Evolutionary conservation across 108 stramenopile genomes (phyloP).

Genomic region (Nitzschia sp.): DNA sequence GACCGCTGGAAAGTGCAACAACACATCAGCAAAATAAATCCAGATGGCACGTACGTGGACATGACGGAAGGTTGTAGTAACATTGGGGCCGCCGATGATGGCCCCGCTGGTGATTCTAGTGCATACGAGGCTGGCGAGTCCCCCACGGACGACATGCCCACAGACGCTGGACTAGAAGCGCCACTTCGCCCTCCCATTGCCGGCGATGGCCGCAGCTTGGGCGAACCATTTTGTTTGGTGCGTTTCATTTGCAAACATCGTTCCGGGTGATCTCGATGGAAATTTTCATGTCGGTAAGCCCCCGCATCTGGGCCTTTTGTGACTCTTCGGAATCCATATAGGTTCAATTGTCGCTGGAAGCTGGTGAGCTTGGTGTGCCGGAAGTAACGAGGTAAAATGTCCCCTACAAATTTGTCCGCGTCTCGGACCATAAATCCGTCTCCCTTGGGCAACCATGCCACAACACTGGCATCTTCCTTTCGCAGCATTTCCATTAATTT

Average conservation of each 20-base stretch:
- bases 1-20: not conserved
- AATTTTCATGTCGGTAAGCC: conserved; percentile 91
- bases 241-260: conserved; percentile 86
- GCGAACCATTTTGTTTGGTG: conserved; percentile 81
- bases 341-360: conserved; percentile 89
- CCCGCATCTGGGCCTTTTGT: conserved; percentile 91
- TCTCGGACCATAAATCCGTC: conserved; percentile 89
- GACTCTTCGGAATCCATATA: conserved; percentile 87
- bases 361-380: conserved; percentile 90
- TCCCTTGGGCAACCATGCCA: conserved; percentile 84
- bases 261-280: conserved; percentile 88
- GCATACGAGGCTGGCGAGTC: conserved; percentile 34
- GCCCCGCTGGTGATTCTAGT: conserved; percentile 25
- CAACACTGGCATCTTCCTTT: conserved; percentile 77
- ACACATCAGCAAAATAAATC: not conserved
- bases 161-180: conserved; percentile 18
- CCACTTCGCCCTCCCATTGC: conserved; percentile 30
- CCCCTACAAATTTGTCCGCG: conserved; percentile 72
- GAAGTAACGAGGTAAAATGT: conserved; percentile 85
- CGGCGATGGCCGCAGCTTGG: conserved; percentile 53
- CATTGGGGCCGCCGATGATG: conserved; percentile 2
- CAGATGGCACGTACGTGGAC: conserved; percentile 5
- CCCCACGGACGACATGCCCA: conserved; percentile 15
- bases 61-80: conserved; percentile 11
- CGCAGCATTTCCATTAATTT: conserved; percentile 90